phyloP scores from a whole-genome alignment of 495 filamentous ascomycete species.

The Penicillium samsonianum region DNA sequence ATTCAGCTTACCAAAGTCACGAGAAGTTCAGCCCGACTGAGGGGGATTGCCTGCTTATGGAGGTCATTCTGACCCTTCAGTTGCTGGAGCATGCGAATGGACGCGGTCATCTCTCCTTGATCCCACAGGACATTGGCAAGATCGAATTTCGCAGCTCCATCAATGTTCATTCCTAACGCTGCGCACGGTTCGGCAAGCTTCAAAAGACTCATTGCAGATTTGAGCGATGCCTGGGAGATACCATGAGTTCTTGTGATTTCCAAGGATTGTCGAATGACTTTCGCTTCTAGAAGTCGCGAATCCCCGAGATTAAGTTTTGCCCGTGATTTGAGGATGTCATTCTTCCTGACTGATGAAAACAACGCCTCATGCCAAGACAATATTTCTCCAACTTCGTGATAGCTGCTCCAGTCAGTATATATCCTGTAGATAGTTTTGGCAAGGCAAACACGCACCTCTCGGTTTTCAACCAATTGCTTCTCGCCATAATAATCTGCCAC shows the following conservation, averaged over 20 bases:
- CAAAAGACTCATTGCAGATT: constrained; percentile 76
- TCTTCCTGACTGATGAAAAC: constrained; percentile 75
- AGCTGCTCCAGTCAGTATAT: constrained; percentile 52
- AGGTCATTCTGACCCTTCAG: constrained; percentile 62
- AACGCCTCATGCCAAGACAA: constrained; percentile 79
- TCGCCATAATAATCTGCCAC: constrained; percentile 61
- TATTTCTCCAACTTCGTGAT: constrained; percentile 77
- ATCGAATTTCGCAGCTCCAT: constrained; percentile 73
- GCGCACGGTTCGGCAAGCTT: constrained; percentile 68
- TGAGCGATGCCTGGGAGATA: constrained; percentile 81
- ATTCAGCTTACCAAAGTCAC: constrained; percentile 72
- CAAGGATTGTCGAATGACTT: constrained; percentile 70
- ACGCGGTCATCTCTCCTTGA: constrained; percentile 86
- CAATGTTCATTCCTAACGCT: constrained; percentile 69
- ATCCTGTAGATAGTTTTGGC: constrained; percentile 13
- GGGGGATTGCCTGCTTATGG: constrained; percentile 68
- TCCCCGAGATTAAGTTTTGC: constrained; percentile 58
- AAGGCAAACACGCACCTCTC: constrained; percentile 57
- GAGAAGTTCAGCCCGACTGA: constrained; percentile 77
- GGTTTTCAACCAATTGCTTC: constrained; percentile 75
- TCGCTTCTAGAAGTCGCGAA: constrained; percentile 70
- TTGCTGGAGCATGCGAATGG: constrained; percentile 82
- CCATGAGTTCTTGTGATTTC: constrained; percentile 74
- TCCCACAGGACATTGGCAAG: constrained; percentile 91
- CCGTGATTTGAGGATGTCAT: constrained; percentile 58